Conservation (phyloP, 305 asterid genomes). For the Solanum aculeatissimum region DNA sequence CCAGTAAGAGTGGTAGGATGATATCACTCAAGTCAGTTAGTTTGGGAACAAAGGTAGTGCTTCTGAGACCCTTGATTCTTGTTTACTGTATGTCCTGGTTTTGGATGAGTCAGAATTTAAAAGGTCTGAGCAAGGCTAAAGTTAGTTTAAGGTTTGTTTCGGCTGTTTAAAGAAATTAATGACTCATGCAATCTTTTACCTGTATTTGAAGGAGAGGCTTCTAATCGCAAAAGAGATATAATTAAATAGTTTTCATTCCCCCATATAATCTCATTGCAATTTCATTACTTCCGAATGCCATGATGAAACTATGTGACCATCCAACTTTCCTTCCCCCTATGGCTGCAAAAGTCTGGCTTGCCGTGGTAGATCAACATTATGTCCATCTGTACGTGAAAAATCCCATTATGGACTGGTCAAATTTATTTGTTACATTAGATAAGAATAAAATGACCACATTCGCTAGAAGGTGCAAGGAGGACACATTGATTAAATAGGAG, state of each 20-base stretch:
- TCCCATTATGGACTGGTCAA: neutral
- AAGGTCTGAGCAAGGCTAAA: neutral
- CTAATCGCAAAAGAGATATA: neutral
- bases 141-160: neutral
- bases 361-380: neutral
- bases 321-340: neutral
- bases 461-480: neutral
- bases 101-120: neutral
- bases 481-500: neutral
- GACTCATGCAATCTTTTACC: neutral
- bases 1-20: constrained; percentile 28
- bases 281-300: neutral
- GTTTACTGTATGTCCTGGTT: neutral
- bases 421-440: neutral
- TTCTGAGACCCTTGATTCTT: neutral
- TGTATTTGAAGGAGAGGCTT: neutral
- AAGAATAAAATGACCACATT: neutral
- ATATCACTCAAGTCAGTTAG: constrained; percentile 49
- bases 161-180: neutral
- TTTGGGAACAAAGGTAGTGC: constrained; percentile 47
- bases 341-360: neutral
- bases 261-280: neutral
- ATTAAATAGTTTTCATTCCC: neutral
- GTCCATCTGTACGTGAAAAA: neutral
- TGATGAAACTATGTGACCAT: neutral